phyloP scores from a whole-genome alignment of 345 rosid genomes.

The Carallia pectinifolia region DNA sequence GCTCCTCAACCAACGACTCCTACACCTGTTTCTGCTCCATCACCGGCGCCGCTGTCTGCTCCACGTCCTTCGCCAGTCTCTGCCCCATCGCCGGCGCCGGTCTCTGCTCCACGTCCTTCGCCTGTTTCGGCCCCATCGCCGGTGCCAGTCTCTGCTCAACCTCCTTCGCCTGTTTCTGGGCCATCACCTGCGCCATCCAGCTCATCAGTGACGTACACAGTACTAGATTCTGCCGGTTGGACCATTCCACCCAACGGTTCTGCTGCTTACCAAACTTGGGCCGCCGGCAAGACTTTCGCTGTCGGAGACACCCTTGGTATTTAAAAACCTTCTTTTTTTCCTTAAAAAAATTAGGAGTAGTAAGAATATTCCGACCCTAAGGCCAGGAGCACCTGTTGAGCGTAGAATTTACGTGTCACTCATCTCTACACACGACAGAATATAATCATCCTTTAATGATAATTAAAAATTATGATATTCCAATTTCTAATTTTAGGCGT shows the following conservation, averaged over 20 bases:
- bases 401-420: too few relatives aligned
- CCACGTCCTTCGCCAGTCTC: background rate
- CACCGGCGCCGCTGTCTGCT: background rate
- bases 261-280: slow-evolving; percentile 6
- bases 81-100: background rate
- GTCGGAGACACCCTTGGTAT: slow-evolving; percentile 9
- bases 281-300: slow-evolving; percentile 6
- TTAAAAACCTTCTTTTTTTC: too few relatives aligned
- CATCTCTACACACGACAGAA: background rate
- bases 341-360: too few relatives aligned
- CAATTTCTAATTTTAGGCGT: too few relatives aligned
- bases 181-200: slow-evolving; percentile 29
- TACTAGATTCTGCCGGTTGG: slow-evolving; percentile 32
- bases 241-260: background rate
- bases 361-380: too few relatives aligned
- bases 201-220: slow-evolving; percentile 19
- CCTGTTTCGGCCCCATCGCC: slow-evolving; percentile 7
- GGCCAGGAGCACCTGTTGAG: too few relatives aligned
- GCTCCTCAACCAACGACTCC: slow-evolving; percentile 9
- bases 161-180: background rate
- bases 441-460: background rate
- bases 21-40: background rate
- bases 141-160: background rate
- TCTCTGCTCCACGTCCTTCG: background rate
- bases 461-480: too few relatives aligned